These are phyloP conservation scores for Athelia psychrophila DNA, from an alignment of 1,284 basidiomycete genomes.

Conservation along the genomic window DNA sequence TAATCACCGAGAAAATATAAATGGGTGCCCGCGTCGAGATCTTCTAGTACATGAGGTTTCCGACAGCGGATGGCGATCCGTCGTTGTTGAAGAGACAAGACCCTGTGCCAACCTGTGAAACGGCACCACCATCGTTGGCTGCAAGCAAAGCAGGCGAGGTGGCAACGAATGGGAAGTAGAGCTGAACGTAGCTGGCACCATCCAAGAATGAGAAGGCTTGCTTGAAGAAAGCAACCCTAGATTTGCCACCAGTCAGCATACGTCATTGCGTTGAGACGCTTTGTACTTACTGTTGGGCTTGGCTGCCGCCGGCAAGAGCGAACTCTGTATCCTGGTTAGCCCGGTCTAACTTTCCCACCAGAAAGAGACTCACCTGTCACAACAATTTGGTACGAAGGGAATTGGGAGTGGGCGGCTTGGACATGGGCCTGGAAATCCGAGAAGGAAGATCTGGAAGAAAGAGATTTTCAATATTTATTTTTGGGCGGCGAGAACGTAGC, in stretches of 20 bases:
- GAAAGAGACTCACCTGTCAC: not conserved
- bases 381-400: slow-evolving; percentile 2
- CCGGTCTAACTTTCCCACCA: not conserved
- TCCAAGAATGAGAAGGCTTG: not conserved
- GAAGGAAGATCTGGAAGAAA: slow-evolving; percentile 1
- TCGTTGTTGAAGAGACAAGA: slow-evolving; percentile 14
- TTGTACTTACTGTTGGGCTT: not conserved
- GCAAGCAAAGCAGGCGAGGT: not conserved
- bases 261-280: not conserved
- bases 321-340: not conserved
- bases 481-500: not conserved
- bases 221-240: not conserved
- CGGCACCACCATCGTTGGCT: not conserved
- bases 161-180: slow-evolving; percentile 2
- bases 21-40: no score
- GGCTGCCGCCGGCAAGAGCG: not conserved
- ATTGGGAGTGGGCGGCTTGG: slow-evolving; percentile 2
- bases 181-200: not conserved
- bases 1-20: no score
- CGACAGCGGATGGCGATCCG: slow-evolving; percentile 12
- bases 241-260: not conserved
- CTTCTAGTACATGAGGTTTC: slow-evolving; percentile 9
- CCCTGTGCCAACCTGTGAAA: slow-evolving; percentile 14
- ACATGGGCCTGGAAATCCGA: slow-evolving; percentile 5
- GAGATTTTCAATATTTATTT: not conserved